Evolutionary conservation across 345 rosid species (phyloP), one percentile per base, ranked within the genome.

Genomic region (Anacardium occidentale): DNA sequence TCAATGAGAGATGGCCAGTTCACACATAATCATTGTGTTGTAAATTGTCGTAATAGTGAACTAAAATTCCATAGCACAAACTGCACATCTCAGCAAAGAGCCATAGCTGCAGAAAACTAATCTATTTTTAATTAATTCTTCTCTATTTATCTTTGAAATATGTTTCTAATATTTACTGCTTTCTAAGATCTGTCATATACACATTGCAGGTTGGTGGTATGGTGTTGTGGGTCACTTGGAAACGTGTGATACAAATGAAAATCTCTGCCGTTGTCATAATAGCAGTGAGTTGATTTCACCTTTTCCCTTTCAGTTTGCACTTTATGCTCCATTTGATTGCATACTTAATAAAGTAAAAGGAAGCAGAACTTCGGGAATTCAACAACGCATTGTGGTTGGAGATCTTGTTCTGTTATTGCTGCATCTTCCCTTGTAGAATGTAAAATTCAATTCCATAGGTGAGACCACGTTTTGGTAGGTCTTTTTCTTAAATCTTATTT

Each of bases 191-290:
- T 64, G 59, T 70, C 22, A 15, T 59, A 26, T 75, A 64, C 63
- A 40, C 58, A 42, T 45, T 78, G 78, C 87, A 94, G 97, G 98
- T 68, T 94, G 98, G 98, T 94, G 98, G 98, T 94, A 90, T 76
- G 90, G 95, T 74, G 78, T 87, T 12, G 93, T 92, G 40, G 97
- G 97, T 51, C 98, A 94, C 87, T 72, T 86, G 79, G 95, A 89
- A 75, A 82, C 92, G 9, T 94, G 98, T 80, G 92, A 85, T 71
- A 92, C 93, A 51, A 94, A 78, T 72, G 83, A 76, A 57, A 80
- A 72, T 78, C 83, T 75, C 72, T 94, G 98, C 76, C 75, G 64
- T 18, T 94, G 98, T 72, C 91, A 81, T 69, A 58, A 57, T 56
- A 84, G 80, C 44, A 92, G 97, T 90, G 62, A 88, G 87, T 85